Evolutionary conservation across 1,284 basidiomycete species (phyloP).

Genomic region (Hemileia vastatrix): DNA sequence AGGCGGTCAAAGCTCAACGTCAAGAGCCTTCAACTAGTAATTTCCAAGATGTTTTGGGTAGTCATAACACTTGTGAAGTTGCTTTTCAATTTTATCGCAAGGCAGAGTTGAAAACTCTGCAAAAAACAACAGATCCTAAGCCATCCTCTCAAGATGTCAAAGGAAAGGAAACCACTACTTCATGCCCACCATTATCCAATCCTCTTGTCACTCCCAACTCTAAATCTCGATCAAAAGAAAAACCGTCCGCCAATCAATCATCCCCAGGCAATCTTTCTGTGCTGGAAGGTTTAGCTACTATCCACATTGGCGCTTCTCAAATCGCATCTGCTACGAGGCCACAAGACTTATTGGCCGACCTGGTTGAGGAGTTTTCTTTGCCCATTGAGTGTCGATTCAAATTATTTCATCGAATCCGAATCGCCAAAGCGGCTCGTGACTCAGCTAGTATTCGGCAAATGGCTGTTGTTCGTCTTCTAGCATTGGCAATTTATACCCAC

Average conservation of each 20-base stretch:
- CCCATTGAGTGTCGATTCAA: conserved; percentile 80
- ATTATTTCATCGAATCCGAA: conserved; percentile 73
- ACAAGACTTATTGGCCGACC: conserved; percentile 59
- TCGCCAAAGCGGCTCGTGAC: conserved; percentile 59
- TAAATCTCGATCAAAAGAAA: conserved; percentile 11
- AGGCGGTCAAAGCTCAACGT: conserved; percentile 19
- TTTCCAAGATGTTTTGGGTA: neutral
- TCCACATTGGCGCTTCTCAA: conserved; percentile 5
- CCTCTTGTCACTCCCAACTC: conserved; percentile 3
- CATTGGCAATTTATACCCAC: conserved; percentile 65
- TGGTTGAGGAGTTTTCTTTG: conserved; percentile 61
- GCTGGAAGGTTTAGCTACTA: conserved; percentile 13
- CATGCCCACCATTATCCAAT: neutral
- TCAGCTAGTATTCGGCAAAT: conserved; percentile 65
- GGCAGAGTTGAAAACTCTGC: conserved; percentile 10
- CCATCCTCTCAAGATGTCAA: neutral
- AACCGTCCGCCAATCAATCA: neutral
- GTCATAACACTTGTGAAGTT: conserved; percentile 12
- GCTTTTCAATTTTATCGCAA: conserved; percentile 18
- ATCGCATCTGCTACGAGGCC: conserved; percentile 7
- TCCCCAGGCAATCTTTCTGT: neutral
- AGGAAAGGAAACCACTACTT: conserved; percentile 32
- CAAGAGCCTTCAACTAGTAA: neutral
- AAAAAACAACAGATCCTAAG: too few relatives aligned
- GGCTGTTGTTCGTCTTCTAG: conserved; percentile 67